Evolutionary conservation across 768 basidiomycete genomes (phyloP), one percentile per base, ranked within the genome.

Genomic region (Agaricus subrufescens): DNA sequence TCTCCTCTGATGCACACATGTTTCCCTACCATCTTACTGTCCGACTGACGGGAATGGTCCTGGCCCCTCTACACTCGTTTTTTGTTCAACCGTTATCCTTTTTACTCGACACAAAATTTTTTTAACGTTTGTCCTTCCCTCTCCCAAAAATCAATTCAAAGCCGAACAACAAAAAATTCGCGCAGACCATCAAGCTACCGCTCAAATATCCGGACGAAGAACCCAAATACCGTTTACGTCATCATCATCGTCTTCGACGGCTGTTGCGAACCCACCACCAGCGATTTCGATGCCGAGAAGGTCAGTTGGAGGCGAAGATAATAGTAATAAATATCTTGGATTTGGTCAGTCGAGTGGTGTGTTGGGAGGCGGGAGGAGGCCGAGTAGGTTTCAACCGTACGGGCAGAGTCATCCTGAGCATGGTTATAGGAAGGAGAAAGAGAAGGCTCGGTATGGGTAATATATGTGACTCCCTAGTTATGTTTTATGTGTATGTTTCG

Each of bases 121-220:
- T 19, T 43, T 50, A 54, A 58, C 44, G 54, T 54, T 57, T 59
- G 58, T 59, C 59, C 59, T 43, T 58, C 40, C 50, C 53, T 45
- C 45, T 43, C 48, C 46, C 50, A 30, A 40, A 46, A 47, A 30
- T 46, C 30, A 12, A 19, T 39, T 38, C 47, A 34, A 77, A 87
- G 84, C 88, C 65, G 79, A 78, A 67, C 65, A 72, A 57, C 87
- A 85, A 71, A 89, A 83, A 63, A 63, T 71, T 53, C 80, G 82
- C 25, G 80, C 79, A n/a, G 87, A 91, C 59, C 80, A 84, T 57
- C 77, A 81, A 49, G 65, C 78, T 7, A 71, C 76, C 1, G 62
- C 73, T 1, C 82, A 86, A 64, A 73, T 79, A 12, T 61, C 77
- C 0, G 79, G 78, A 23, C 85, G 84, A 63, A 76, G 88, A 11